Base-by-base conservation (phyloP, 805 yeast genomes). In the Wickerhamomyces strasburgensis region DNA sequence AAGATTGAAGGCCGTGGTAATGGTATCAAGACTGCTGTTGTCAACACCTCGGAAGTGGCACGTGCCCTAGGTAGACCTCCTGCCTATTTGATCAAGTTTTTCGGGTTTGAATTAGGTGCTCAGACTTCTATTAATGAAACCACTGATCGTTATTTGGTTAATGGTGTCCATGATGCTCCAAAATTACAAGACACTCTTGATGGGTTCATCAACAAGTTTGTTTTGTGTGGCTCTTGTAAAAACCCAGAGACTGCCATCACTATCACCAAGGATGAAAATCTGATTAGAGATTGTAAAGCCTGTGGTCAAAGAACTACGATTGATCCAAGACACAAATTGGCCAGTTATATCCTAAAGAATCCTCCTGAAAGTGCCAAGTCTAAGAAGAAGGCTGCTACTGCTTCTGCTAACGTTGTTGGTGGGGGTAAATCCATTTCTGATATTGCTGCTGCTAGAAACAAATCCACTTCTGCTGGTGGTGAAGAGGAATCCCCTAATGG, bases 1-100 rank as follows among this genome's bases (percentile, higher is more conserved):
- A 93, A 93, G 74, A 86, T 86, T 49, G 98, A 93, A 70, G 98
- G 98, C 64, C 78, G 96, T 62, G 98, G 98, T 70, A 93, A 93
- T 69, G 98, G 98, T 80, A 93, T 93, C 67, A 89, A 88, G 64
- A 93, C 98, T 17, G 94, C 90, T 38, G 81, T 93, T 39, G 77
- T 87, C 49, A 93, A 93, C 65, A 78, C 87, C 38, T 68, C 84
- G 27, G 98, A 93, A 57, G 96, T 93, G 44, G 95, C 97, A 28
- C 78, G 96, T 56, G 95, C 98, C 16, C 73, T 93, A 47, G 85
- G 84, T 50, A 81, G 98, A 66, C 98, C 98, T 24, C 79, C 96
- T 26, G 68, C 90, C 24, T 93, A 93, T 59, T 78, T 93, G 45
- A 80, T 93, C 63, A 93, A 93, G 68, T 93, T 78, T 65, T 93